These are phyloP conservation scores for Chrysoporthe deuterocubensis DNA, from an alignment of 2,329 filamentous ascomycete species.

Conservation along the genomic window DNA sequence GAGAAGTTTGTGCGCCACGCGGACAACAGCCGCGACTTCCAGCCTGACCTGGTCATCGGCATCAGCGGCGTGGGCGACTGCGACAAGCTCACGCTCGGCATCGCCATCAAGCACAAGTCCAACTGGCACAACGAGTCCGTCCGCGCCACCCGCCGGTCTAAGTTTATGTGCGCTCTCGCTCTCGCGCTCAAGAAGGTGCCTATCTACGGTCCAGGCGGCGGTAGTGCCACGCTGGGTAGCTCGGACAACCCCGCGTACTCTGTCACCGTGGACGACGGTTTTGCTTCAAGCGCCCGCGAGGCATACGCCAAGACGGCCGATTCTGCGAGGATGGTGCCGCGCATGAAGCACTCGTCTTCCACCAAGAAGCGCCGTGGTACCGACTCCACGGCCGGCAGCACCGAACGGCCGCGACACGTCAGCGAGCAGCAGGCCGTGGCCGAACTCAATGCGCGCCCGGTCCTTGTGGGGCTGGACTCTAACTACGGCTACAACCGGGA, in stretches of 20 bases:
- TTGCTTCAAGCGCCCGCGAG: conserved; percentile 67
- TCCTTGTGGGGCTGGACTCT: conserved; percentile 17
- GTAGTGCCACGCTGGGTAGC: conserved; percentile 58
- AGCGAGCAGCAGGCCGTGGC: conserved; percentile 36
- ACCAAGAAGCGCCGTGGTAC: conserved; percentile 11
- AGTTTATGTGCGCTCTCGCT: conserved; percentile 95
- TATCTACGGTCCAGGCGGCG: conserved; percentile 80
- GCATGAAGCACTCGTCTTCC: conserved; percentile 30
- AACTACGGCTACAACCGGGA: conserved; percentile 24
- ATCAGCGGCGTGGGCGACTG: conserved; percentile 80
- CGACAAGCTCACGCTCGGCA: conserved; percentile 82
- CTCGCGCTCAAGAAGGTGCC: conserved; percentile 85
- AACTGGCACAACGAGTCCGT: conserved; percentile 89
- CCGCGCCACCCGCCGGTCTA: conserved; percentile 80
- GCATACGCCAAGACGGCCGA: conserved; percentile 65
- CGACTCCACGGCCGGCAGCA: conserved; percentile 21
- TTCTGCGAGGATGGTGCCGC: conserved; percentile 66
- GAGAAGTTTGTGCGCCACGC: conserved; percentile 79
- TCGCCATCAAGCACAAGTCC: conserved; percentile 89
- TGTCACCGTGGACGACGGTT: conserved; percentile 72
- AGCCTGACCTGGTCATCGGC: conserved; percentile 78
- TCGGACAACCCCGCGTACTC: conserved; percentile 80
- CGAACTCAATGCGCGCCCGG: conserved; percentile 33
- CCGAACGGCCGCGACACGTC: conserved; percentile 30
- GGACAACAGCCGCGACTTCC: conserved; percentile 90